phyloP scores from a whole-genome alignment of 345 rosid species.

The Noccaea bulbosa region DNA sequence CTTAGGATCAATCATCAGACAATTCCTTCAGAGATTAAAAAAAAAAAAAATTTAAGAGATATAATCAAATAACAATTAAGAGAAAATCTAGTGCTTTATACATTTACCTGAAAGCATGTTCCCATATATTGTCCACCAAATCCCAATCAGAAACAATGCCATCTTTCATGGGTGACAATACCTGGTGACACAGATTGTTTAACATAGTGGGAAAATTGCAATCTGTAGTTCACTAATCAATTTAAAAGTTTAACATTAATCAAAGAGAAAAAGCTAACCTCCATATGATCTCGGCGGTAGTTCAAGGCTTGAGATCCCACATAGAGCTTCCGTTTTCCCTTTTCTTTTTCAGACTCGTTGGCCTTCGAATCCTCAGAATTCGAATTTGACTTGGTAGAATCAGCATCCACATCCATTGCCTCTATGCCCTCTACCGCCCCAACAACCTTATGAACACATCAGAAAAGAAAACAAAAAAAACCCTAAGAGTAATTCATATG shows the following conservation, averaged over 20 bases:
- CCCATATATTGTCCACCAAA: slow-evolving; percentile 93
- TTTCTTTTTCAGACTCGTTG: slow-evolving; percentile 63
- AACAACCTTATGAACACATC: slow-evolving; percentile 66
- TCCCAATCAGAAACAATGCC: slow-evolving; percentile 97
- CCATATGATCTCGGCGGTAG: slow-evolving; percentile 92
- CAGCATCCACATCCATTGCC: slow-evolving; percentile 78
- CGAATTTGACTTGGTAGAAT: slow-evolving; percentile 48
- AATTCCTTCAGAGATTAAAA: slow-evolving; percentile 56
- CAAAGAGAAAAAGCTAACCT: slow-evolving; percentile 54
- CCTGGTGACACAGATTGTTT: slow-evolving; percentile 45
- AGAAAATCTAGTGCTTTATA: slow-evolving; percentile 8
- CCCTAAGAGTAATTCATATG: slow-evolving; percentile 25
- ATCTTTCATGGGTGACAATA: slow-evolving; percentile 86
- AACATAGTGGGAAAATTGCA: not conserved
- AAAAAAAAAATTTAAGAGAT: slow-evolving; percentile 9
- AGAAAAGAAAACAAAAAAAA: slow-evolving; percentile 9
- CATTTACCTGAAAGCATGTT: slow-evolving; percentile 83
- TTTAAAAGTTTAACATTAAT: not conserved
- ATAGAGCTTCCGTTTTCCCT: slow-evolving; percentile 74
- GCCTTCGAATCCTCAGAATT: slow-evolving; percentile 64
- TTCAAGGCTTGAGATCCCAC: slow-evolving; percentile 92
- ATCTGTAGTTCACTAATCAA: slow-evolving; percentile 3
- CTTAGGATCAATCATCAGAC: slow-evolving; percentile 93
- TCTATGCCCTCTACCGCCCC: slow-evolving; percentile 86
- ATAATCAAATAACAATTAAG: slow-evolving; percentile 19